phyloP scores from a whole-genome alignment of 192 early-diverging fungal genomes.

The Backusella sp. region DNA sequence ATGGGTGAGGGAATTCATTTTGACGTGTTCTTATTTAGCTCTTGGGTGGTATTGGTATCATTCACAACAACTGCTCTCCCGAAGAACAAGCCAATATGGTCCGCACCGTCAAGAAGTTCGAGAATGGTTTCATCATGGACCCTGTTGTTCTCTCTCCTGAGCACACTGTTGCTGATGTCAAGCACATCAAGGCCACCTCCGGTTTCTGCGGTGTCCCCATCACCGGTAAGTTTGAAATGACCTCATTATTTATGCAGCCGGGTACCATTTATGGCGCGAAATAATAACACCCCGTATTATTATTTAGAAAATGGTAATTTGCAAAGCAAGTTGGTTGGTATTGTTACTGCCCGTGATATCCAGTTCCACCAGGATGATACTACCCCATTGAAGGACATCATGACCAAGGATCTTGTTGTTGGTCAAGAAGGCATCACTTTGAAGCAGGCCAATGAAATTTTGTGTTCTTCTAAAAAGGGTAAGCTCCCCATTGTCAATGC shows the following conservation, averaged over 20 bases:
- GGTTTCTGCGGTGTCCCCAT: constrained; percentile 98
- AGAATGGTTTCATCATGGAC: constrained; percentile 98
- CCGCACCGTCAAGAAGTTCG: constrained; percentile 95
- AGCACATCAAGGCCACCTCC: constrained; percentile 78
- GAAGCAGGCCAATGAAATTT: constrained; percentile 85
- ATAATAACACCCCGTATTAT: background rate
- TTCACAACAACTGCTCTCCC: constrained; percentile 96
- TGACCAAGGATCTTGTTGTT: constrained; percentile 90
- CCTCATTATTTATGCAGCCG: background rate
- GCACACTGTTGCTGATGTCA: constrained; percentile 83
- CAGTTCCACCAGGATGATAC: constrained; percentile 80
- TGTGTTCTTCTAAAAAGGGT: constrained; percentile 89
- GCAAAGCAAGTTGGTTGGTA: constrained; percentile 87
- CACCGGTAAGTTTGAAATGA: constrained; percentile 58
- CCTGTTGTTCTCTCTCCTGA: constrained; percentile 82
- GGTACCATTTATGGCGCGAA: background rate
- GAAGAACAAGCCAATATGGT: constrained; percentile 98
- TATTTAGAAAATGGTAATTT: constrained; percentile 83
- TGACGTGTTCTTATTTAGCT: constrained; percentile 39
- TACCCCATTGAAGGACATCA: constrained; percentile 70
- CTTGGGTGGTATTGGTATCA: constrained; percentile 92
- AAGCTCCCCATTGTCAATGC: constrained; percentile 94
- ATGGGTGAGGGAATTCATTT: constrained; percentile 1
- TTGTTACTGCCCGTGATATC: constrained; percentile 96
- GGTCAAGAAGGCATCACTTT: constrained; percentile 87